Evolutionary conservation across 73 alveolate genomes (phyloP), one percentile per base, ranked within the genome.

Genomic region (Paramecium caudatum): DNA sequence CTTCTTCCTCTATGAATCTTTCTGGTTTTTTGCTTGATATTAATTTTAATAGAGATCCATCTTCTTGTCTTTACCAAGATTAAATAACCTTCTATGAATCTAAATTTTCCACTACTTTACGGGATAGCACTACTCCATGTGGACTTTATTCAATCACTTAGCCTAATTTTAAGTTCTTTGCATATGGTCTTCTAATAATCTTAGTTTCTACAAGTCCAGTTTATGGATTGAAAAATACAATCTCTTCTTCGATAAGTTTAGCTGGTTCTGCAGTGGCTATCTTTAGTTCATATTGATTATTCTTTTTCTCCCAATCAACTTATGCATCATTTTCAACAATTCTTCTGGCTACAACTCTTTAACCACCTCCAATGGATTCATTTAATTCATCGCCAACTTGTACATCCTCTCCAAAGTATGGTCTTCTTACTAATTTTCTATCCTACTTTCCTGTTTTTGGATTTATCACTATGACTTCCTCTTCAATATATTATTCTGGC

Each of bases 401-500:
- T 10, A 55, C n/a, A 23, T 55, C 80, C 30, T 55, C 23, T 23
- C 80, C 80, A 23, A 9, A 55, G 12, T 55, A 55, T 3, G 80
- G 80, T 23, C 12, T 55, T 55, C 80, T 55, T 19, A 55, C 30
- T 55, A 55, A 55, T 10, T 55, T 55, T 55, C 80, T 55, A 9
- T 55, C 80, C 8, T 55, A 23, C 30, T 55, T 55, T 12, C 80
- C 80, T 2, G 80, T 55, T 23, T 55, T 55, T 27, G 80, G 80
- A 55, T 55, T 55, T 3, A 23, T 25, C 30, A 27, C 4, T 12
- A 55, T 55, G 2, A 55, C 30, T 9, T 55, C 80, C 30, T 55
- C 80, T 55, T 55, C 80, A 55, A 55, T 55, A 55, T 55, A 55
- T 55, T 55, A 55, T 55, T 55, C 80, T 19, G 80, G 80, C 30